phyloP scores from a whole-genome alignment of 1,284 basidiomycete genomes.

The Rhodotorula glutinis region DNA sequence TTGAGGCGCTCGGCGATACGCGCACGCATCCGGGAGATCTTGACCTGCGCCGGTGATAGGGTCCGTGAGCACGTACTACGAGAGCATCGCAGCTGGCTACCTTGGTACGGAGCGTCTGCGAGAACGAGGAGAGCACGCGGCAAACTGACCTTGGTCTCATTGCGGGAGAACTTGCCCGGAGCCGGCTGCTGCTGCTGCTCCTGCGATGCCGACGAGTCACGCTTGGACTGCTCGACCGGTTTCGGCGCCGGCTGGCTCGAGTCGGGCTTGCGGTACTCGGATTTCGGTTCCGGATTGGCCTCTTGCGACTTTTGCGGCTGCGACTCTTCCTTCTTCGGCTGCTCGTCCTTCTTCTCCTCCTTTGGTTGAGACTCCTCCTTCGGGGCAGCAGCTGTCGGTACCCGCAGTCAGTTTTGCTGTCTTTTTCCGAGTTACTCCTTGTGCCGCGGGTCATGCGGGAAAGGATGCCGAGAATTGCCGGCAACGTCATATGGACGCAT shows the following conservation, averaged over 20 bases:
- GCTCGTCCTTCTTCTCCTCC: constrained; percentile 41
- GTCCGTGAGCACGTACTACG: too few species aligned
- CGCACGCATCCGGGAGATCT: constrained; percentile 96
- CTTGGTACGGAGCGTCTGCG: too few species aligned
- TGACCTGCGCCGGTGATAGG: constrained; percentile 58
- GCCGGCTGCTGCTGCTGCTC: neutral
- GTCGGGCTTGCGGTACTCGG: constrained; percentile 36
- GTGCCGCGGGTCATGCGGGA: neutral
- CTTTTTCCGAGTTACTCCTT: neutral
- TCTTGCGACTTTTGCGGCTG: constrained; percentile 44
- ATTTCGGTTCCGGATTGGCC: constrained; percentile 28
- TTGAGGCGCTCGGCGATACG: constrained; percentile 97
- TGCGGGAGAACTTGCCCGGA: constrained; percentile 12
- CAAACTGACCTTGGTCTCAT: constrained; percentile 26
- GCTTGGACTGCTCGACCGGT: constrained; percentile 42
- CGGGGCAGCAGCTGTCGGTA: neutral
- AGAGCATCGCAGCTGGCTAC: too few species aligned
- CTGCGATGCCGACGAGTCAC: constrained; percentile 21
- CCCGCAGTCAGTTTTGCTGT: neutral
- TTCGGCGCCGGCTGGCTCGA: constrained; percentile 42
- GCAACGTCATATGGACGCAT: too few species aligned
- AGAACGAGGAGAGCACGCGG: too few species aligned
- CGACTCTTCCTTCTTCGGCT: constrained; percentile 49
- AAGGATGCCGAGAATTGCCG: neutral
- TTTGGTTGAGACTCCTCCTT: constrained; percentile 37